Evolutionary conservation across 2,329 filamentous ascomycete genomes (phyloP).

Genomic region (Celoporthe dispersa): DNA sequence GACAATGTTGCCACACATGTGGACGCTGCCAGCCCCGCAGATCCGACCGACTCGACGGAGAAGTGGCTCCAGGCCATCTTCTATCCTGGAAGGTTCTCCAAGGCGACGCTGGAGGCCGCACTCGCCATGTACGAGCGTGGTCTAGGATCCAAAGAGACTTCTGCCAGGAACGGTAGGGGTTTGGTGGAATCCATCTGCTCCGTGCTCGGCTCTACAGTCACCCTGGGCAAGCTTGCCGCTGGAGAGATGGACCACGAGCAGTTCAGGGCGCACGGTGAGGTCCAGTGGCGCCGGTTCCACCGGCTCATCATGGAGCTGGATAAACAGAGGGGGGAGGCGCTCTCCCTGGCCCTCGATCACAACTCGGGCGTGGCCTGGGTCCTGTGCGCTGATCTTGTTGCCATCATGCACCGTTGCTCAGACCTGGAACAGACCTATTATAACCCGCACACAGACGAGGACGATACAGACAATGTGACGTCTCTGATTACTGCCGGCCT

Average conservation of each 20-base stretch:
- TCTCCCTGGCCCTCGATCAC: conserved; percentile 77
- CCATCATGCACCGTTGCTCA: conserved; percentile 79
- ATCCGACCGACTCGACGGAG: conserved; percentile 73
- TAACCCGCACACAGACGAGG: conserved; percentile 50
- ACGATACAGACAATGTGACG: conserved; percentile 39
- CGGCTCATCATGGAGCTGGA: conserved; percentile 84
- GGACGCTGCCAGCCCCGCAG: conserved; percentile 63
- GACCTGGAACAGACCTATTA: conserved; percentile 74
- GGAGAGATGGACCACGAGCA: conserved; percentile 75
- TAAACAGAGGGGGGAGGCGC: conserved; percentile 79
- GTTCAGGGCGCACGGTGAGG: conserved; percentile 74
- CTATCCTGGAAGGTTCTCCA: conserved; percentile 80
- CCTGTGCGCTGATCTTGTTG: conserved; percentile 79
- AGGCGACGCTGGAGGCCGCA: conserved; percentile 80
- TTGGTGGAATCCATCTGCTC: conserved; percentile 78
- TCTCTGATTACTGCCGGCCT: conserved; percentile 71
- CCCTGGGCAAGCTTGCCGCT: conserved; percentile 63
- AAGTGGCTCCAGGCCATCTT: conserved; percentile 87
- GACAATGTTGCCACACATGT: conserved; percentile 60
- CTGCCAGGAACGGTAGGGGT: conserved; percentile 54
- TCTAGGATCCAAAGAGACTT: conserved; percentile 47
- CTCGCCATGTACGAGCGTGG: conserved; percentile 79
- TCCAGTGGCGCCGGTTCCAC: conserved; percentile 90
- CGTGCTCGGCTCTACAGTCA: conserved; percentile 71
- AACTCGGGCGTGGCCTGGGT: conserved; percentile 78